A percentile compares a stretch with the other conserved stretches of the same genome.
These are phyloP conservation scores for Lecanicillium sp. DNA, from an alignment of 2,329 filamentous ascomycete genomes.

Conservation along the genomic window DNA sequence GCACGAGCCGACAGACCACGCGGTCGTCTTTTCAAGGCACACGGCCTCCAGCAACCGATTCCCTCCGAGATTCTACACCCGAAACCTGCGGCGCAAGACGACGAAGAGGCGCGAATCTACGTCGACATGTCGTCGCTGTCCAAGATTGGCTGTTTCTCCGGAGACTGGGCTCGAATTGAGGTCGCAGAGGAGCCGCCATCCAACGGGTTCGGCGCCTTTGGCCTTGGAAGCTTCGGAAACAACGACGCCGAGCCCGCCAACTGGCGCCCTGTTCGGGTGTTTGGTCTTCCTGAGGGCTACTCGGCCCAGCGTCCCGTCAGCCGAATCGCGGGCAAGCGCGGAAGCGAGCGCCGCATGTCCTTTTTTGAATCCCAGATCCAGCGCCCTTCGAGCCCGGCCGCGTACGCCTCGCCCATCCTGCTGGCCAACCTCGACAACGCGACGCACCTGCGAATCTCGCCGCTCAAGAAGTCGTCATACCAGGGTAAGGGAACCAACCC, in stretches of 20 bases:
- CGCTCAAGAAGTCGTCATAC: conserved; percentile 51
- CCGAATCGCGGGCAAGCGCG: conserved; percentile 51
- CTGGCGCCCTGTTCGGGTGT: conserved; percentile 84
- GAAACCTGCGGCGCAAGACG: conserved; percentile 68
- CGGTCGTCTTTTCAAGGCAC: conserved; percentile 77
- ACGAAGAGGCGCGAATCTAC: conserved; percentile 84
- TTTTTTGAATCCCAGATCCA: conserved; percentile 66
- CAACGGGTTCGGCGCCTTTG: conserved; percentile 61
- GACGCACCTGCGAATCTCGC: conserved; percentile 71
- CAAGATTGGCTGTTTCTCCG: conserved; percentile 92
- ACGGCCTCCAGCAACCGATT: conserved; percentile 67
- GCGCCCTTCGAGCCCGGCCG: conserved; percentile 50
- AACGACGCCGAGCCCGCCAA: conserved; percentile 51
- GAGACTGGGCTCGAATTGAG: conserved; percentile 91
- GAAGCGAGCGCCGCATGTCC: conserved; percentile 47
- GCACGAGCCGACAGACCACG: conserved; percentile 64
- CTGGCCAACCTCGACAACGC: conserved; percentile 79
- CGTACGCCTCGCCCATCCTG: conserved; percentile 78
- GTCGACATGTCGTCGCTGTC: conserved; percentile 82
- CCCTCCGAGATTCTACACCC: conserved; percentile 78
- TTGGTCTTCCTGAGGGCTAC: conserved; percentile 75
- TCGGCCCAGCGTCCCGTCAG: conserved; percentile 51
- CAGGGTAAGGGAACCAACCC: conserved; percentile 47
- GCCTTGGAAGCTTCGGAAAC: conserved; percentile 55
- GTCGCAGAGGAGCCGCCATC: conserved; percentile 65